These are phyloP conservation scores for Dactylonectria estremocensis DNA, from an alignment of 2,329 filamentous ascomycete species.

Conservation along the genomic window DNA sequence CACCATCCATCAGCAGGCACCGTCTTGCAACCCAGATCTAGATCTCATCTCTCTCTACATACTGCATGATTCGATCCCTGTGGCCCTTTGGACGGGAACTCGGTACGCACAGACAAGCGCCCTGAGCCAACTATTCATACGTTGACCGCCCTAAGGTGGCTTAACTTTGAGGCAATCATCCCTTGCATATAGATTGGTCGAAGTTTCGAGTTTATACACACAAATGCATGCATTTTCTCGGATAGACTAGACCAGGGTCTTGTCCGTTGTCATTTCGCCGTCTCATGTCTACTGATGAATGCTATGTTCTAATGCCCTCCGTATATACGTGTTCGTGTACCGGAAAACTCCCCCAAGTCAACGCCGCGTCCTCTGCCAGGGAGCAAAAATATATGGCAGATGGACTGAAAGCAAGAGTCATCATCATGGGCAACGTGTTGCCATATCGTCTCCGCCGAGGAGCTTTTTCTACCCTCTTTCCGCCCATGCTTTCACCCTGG, in stretches of 20 bases:
- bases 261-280: constrained; percentile 11
- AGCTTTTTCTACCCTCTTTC: constrained; percentile 44
- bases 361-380: constrained; percentile 33
- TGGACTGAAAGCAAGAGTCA: constrained; percentile 32
- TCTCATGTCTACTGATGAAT: constrained; percentile 30
- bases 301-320: constrained; percentile 26
- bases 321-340: constrained; percentile 27
- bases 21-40: constrained; percentile 6
- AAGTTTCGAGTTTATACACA: neutral
- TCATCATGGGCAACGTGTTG: constrained; percentile 43
- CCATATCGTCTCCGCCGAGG: constrained; percentile 41
- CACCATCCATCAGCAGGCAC: constrained; percentile 11
- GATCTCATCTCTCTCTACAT: neutral
- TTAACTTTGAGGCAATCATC: neutral
- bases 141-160: neutral
- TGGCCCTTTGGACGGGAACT: constrained; percentile 17
- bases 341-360: constrained; percentile 18
- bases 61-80: neutral
- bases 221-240: constrained; percentile 12
- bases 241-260: neutral
- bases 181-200: neutral
- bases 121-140: neutral
- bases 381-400: constrained; percentile 11
- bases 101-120: constrained; percentile 11
- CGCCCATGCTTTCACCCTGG: constrained; percentile 43